Conservation (phyloP, 2,329 filamentous ascomycete species). For the Ophiostoma perfectum region DNA sequence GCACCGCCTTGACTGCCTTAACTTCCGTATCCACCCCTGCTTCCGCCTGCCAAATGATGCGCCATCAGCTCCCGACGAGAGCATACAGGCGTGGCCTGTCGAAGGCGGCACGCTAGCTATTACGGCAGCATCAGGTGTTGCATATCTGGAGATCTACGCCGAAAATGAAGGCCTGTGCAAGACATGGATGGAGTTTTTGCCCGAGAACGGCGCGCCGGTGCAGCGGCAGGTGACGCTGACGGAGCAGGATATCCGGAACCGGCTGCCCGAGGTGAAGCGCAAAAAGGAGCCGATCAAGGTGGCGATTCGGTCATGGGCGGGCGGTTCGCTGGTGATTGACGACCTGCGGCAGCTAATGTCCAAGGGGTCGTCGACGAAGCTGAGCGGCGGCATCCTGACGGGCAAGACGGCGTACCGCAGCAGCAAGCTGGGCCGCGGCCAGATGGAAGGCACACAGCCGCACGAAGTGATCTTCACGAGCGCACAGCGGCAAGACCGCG, state of each 20-base stretch:
- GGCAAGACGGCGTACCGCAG: conserved; percentile 71
- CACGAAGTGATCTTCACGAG: conserved; percentile 72
- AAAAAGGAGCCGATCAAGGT: conserved; percentile 60
- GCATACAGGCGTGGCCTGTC: conserved; percentile 79
- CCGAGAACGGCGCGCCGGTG: conserved; percentile 50
- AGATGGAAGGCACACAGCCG: conserved; percentile 63
- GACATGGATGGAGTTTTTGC: conserved; percentile 73
- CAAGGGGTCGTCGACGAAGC: conserved; percentile 66
- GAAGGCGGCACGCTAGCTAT: conserved; percentile 71
- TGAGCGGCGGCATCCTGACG: conserved; percentile 57
- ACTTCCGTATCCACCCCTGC: conserved; percentile 84
- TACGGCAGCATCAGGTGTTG: conserved; percentile 73
- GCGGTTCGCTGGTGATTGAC: conserved; percentile 68
- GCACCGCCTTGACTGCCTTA: conserved; percentile 83
- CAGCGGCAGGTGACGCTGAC: conserved; percentile 69
- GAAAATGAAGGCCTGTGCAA: conserved; percentile 78
- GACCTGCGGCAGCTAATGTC: conserved; percentile 67
- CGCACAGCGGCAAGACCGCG: conserved; percentile 60
- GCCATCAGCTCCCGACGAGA: conserved; percentile 59
- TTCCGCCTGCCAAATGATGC: conserved; percentile 78
- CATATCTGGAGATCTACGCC: conserved; percentile 75
- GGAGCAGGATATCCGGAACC: conserved; percentile 66
- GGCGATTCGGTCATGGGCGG: conserved; percentile 68
- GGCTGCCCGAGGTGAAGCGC: conserved; percentile 66
- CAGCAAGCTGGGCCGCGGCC: conserved; percentile 65